These are phyloP conservation scores for Glycine latifolia DNA, from an alignment of 306 rosid species.

Conservation along the genomic window DNA sequence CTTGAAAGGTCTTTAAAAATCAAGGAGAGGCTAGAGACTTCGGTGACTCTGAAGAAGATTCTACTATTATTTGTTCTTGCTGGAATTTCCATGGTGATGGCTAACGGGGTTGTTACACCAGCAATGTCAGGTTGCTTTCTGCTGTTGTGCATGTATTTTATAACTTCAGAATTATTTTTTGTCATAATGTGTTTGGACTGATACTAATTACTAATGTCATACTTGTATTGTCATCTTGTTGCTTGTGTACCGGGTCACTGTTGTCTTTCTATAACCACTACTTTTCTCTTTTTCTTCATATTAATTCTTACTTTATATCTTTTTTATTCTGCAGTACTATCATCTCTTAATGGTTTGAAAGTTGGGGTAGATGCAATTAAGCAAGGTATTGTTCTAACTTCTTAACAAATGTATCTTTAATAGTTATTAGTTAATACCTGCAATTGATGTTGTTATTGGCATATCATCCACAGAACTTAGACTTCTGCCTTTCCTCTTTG, in stretches of 20 bases:
- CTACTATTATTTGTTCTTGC: slow-evolving; percentile 88
- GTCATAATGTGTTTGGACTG: slow-evolving; percentile 28
- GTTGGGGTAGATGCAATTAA: slow-evolving; percentile 75
- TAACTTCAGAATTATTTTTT: slow-evolving; percentile 35
- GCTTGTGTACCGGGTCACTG: slow-evolving; percentile 37
- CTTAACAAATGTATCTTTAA: slow-evolving; percentile 16
- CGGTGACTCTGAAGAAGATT: slow-evolving; percentile 84
- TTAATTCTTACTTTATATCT: slow-evolving; percentile 39
- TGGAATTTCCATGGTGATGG: slow-evolving; percentile 98
- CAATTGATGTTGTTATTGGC: slow-evolving; percentile 19
- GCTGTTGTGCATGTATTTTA: slow-evolving; percentile 27
- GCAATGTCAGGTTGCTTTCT: slow-evolving; percentile 82
- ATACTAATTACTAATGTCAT: slow-evolving; percentile 3
- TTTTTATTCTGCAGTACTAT: slow-evolving; percentile 69
- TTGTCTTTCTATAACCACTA: slow-evolving; percentile 33
- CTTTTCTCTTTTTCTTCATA: slow-evolving; percentile 35
- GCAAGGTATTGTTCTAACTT: slow-evolving; percentile 63
- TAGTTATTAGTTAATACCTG: neutral
- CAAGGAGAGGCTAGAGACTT: slow-evolving; percentile 90
- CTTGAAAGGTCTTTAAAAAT: slow-evolving; percentile 95
- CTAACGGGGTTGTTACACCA: slow-evolving; percentile 96
- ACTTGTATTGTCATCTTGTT: slow-evolving; percentile 33
- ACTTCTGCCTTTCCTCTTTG: slow-evolving; percentile 15
- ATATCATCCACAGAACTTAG: slow-evolving; percentile 3
- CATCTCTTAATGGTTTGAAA: slow-evolving; percentile 88